These are phyloP conservation scores for Neofusicoccum umdonicola DNA, from an alignment of 2,329 filamentous ascomycete species.

Conservation along the genomic window DNA sequence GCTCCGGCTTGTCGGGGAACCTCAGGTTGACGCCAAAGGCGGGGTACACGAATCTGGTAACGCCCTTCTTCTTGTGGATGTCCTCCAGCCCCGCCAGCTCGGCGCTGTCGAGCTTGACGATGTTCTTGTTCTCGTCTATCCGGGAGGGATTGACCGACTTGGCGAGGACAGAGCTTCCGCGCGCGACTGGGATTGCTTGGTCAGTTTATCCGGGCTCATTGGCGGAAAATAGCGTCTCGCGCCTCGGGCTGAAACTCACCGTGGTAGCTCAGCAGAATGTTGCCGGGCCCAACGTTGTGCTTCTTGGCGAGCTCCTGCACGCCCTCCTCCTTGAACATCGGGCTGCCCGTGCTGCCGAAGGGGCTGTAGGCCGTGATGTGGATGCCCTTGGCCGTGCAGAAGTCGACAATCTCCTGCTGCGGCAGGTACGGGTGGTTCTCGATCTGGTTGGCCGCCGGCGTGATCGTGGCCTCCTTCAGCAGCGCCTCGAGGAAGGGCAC, in stretches of 20 bases:
- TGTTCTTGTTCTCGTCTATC: constrained; percentile 68
- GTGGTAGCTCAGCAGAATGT: constrained; percentile 70
- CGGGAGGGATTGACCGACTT: constrained; percentile 68
- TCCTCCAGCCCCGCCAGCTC: constrained; percentile 56
- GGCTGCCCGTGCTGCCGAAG: constrained; percentile 49
- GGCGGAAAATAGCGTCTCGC: not conserved
- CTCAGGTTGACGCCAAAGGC: constrained; percentile 50
- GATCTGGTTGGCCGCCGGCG: constrained; percentile 69
- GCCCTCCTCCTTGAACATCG: constrained; percentile 47
- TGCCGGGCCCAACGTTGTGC: constrained; percentile 48
- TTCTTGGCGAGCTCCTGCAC: constrained; percentile 51
- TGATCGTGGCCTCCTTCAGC: constrained; percentile 59
- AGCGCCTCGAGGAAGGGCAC: constrained; percentile 49
- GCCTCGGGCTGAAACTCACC: constrained; percentile 47
- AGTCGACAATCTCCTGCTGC: constrained; percentile 69
- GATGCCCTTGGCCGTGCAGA: constrained; percentile 66
- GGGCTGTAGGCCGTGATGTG: constrained; percentile 68
- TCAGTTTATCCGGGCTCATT: constrained; percentile 13
- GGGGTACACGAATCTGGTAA: constrained; percentile 50
- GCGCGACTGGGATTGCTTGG: constrained; percentile 54
- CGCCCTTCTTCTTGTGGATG: constrained; percentile 47
- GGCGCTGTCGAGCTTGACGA: constrained; percentile 63
- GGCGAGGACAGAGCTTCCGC: constrained; percentile 68
- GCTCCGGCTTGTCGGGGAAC: constrained; percentile 46
- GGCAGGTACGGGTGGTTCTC: constrained; percentile 71